phyloP scores from a whole-genome alignment of 352 stramenopile genomes.

The Globisporangium yorkense region DNA sequence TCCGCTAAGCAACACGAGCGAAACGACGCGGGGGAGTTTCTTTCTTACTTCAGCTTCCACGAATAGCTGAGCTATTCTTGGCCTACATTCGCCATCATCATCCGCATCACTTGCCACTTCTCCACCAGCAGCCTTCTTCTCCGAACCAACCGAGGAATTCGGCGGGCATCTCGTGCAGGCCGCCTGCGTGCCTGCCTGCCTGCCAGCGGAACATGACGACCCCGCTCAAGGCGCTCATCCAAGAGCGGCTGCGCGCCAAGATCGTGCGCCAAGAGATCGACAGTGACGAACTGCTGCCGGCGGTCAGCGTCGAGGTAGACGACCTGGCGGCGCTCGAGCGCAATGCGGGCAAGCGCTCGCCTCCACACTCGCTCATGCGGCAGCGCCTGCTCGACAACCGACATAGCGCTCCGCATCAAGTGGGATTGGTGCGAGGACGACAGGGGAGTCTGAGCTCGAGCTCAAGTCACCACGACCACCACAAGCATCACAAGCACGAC shows the following conservation, averaged over 20 bases:
- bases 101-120: no score
- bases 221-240: constrained; percentile 63
- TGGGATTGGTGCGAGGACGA: neutral
- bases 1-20: no score
- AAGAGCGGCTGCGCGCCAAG: constrained; percentile 64
- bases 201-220: constrained; percentile 26
- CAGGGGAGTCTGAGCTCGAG: neutral
- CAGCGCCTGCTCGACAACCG: constrained; percentile 1
- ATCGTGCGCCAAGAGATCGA: constrained; percentile 42
- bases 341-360: neutral
- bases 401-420: neutral
- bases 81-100: no score
- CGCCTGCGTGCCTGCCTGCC: no score
- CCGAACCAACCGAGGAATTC: neutral
- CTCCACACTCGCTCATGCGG: neutral
- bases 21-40: no score
- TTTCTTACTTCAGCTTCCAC: no score
- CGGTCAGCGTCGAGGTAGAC: constrained; percentile 1
- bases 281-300: neutral
- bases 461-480: constrained; percentile 10
- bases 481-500: neutral
- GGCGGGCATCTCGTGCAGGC: no score
- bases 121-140: neutral
- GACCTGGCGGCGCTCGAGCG: constrained; percentile 2
- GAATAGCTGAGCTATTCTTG: no score